Evolutionary conservation across 371 early-diverging fungal species (phyloP).

Genomic region (Rhizopus arrhizus): DNA sequence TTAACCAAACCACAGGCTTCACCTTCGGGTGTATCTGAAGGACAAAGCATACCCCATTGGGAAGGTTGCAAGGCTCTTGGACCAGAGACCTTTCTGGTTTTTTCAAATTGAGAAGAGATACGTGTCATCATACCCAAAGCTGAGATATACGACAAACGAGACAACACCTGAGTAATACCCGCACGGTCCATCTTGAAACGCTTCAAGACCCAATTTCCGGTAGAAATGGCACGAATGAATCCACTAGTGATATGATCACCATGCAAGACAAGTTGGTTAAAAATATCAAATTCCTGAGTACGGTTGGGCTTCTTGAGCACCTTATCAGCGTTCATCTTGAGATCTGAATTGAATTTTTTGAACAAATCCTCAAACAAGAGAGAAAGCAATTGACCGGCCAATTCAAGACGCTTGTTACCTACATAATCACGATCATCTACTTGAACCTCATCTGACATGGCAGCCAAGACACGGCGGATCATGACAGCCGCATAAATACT

Average conservation of each 20-base stretch:
- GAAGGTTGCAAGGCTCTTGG: conserved; percentile 98
- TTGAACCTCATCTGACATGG: conserved; percentile 77
- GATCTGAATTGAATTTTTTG: conserved; percentile 94
- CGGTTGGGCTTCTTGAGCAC: conserved; percentile 92
- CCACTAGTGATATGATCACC: conserved; percentile 94
- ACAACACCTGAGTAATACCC: conserved; percentile 98
- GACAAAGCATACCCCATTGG: conserved; percentile 99
- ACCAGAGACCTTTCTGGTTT: conserved; percentile 99
- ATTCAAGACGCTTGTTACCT: conserved; percentile 99
- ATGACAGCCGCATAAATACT: conserved; percentile 96
- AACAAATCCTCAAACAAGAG: conserved; percentile 99
- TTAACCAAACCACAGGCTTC: conserved; percentile 99
- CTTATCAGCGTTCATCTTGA: conserved; percentile 91
- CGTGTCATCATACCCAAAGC: conserved; percentile 99
- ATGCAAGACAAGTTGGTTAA: conserved; percentile 82
- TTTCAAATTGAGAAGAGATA: conserved; percentile 99
- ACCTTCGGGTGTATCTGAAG: conserved; percentile 99
- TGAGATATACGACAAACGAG: conserved; percentile 95
- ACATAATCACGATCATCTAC: conserved; percentile 99
- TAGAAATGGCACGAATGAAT: conserved; percentile 95
- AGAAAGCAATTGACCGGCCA: conserved; percentile 97
- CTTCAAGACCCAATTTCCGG: conserved; percentile 99
- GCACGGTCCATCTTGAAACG: conserved; percentile 99
- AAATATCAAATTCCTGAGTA: conserved; percentile 95
- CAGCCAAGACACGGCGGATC: conserved; percentile 95